Evolutionary conservation across 202 grass and related monocot genomes (phyloP), one percentile per base, ranked within the genome.

Genomic region (Setaria viridis): DNA sequence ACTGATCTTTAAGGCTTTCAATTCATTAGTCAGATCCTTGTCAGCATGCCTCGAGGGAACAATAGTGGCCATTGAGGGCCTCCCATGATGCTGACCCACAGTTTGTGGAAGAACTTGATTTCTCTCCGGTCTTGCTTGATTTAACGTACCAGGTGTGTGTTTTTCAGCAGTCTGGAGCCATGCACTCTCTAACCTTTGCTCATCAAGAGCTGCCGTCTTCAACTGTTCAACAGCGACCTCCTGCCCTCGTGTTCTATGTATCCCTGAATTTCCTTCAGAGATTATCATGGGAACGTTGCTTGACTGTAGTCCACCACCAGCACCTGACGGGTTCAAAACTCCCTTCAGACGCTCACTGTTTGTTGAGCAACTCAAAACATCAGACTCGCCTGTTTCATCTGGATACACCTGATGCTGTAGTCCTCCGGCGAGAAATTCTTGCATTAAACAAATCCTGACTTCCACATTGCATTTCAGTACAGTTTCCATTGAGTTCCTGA

Each of bases 401-500:
- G 37, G 29, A 62, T 59, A 53, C 1, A 33, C 55, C 48, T 85
- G 67, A 79, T 67, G 69, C 21, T 87, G 64, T 63, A 81, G 84
- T n/a, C 63, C 83, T 29, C 86, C 85, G 67, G 74, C 64, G 50
- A 82, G 82, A 82, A 86, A 79, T 62, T 88, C 90, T 53, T 84
- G 74, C 72, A 80, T 72, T 82, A 94, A 88, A 67, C 87, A 83
- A 10, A 96, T 89, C 70, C 74, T 86, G 56, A 99, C 87, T 83
- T 99, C 89, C 41, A 99, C 93, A 57, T 84, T 92, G 66, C 83
- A 88, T 82, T 88, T 89, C 69, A 99, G 76, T 62, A 93, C 88
- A 67, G 88, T 99, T 86, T 99, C 97, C 51, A 97, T 83, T 57
- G 97, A 94, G 80, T 99, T 90, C 72, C 90, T 94, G 84, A 99